A percentile compares a stretch with the other conserved stretches of the same genome.
Evolutionary conservation across 169 alveolate species (phyloP).

Genomic region (Cryptosporidium ryanae): DNA sequence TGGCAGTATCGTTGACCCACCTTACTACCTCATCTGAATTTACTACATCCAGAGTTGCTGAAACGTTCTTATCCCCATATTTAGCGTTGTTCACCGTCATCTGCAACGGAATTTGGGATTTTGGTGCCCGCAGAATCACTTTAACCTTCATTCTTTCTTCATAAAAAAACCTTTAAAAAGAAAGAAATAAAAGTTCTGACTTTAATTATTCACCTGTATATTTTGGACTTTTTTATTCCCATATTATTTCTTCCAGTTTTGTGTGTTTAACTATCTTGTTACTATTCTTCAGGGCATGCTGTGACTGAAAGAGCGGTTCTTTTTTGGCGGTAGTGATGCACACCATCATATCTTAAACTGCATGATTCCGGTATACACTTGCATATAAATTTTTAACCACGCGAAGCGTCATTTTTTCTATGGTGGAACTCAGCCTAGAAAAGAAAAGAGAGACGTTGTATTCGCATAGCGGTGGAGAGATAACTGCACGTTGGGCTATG

Average conservation of each 20-base stretch:
- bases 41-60: conserved; percentile 49
- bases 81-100: conserved; percentile 69
- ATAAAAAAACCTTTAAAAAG: not conserved
- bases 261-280: conserved; percentile 17
- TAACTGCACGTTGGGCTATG: too few relatives aligned
- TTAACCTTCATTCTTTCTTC: conserved; percentile 51
- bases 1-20: conserved; percentile 26
- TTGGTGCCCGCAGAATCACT: conserved; percentile 72
- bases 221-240: not conserved
- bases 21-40: conserved; percentile 54
- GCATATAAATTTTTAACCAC: too few relatives aligned
- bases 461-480: too few relatives aligned
- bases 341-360: not conserved
- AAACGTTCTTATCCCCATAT: conserved; percentile 42
- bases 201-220: not conserved
- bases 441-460: too few relatives aligned
- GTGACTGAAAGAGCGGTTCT: not conserved
- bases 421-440: too few relatives aligned
- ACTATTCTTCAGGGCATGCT: not conserved
- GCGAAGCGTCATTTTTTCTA: too few relatives aligned
- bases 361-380: too few relatives aligned
- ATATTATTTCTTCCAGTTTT: conserved; percentile 5
- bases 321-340: conserved; percentile 13
- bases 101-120: conserved; percentile 63
- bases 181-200: not conserved